phyloP scores from a whole-genome alignment of 1,139 yeast genomes.

The Sugiyamaella sp. region DNA sequence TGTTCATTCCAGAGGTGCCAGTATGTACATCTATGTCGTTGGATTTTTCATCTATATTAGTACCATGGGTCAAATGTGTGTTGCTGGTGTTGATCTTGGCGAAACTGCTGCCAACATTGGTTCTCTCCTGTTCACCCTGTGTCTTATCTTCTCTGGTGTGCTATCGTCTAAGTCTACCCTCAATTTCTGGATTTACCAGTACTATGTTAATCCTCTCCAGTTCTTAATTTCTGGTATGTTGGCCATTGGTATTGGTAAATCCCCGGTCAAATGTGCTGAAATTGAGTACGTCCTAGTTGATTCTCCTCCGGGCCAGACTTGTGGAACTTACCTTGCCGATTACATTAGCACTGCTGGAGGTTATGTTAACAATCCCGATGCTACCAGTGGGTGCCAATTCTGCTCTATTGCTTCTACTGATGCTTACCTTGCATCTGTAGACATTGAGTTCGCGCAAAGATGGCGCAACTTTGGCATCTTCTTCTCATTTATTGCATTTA shows the following conservation, averaged over 20 bases:
- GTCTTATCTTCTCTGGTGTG: conserved; percentile 82
- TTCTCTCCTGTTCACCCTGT: conserved; percentile 63
- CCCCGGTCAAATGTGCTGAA: conserved; percentile 55
- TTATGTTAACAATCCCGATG: conserved; percentile 55
- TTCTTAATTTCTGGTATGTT: conserved; percentile 65
- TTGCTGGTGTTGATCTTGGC: conserved; percentile 65
- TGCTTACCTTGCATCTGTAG: conserved; percentile 52
- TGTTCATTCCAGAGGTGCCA: conserved; percentile 62
- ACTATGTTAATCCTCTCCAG: conserved; percentile 69
- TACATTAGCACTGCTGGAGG: conserved; percentile 52
- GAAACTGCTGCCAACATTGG: conserved; percentile 76
- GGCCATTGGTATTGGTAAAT: conserved; percentile 55
- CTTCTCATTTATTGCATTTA: conserved; percentile 54
- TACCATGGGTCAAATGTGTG: conserved; percentile 65
- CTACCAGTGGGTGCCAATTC: conserved; percentile 58
- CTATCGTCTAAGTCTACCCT: conserved; percentile 61
- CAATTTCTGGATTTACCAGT: conserved; percentile 72
- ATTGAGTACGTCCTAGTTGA: conserved; percentile 55
- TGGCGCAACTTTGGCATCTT: conserved; percentile 67
- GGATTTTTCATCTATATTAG: conserved; percentile 62
- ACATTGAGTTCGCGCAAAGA: conserved; percentile 50
- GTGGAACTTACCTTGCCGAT: conserved; percentile 53
- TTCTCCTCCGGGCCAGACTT: conserved; percentile 64
- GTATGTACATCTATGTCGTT: conserved; percentile 61
- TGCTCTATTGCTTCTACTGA: conserved; percentile 60